phyloP scores from a whole-genome alignment of 2,329 filamentous ascomycete genomes.

The Phaeosphaeria sp. region DNA sequence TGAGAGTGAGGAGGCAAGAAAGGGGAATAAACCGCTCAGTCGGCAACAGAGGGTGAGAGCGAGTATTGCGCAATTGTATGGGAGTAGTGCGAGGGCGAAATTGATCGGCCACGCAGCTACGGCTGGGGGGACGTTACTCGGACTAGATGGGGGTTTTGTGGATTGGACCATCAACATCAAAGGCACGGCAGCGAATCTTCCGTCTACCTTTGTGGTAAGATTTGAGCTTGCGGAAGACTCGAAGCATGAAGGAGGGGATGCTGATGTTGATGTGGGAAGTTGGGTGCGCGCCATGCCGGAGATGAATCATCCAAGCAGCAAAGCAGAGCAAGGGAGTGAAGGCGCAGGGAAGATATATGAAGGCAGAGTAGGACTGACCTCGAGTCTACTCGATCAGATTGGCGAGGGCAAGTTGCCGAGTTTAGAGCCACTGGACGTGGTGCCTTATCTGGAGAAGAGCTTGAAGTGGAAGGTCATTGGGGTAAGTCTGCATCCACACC shows the following conservation, averaged over 20 bases:
- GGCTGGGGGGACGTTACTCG: neutral
- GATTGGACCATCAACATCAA: constrained; percentile 35
- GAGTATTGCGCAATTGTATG: constrained; percentile 31
- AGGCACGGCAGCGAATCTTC: constrained; percentile 12
- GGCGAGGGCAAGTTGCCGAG: neutral
- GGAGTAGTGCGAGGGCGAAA: constrained; percentile 15
- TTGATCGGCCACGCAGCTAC: constrained; percentile 1
- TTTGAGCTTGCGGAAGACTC: constrained; percentile 29
- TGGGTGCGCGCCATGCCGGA: constrained; percentile 35
- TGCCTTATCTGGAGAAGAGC: neutral
- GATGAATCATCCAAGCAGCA: neutral
- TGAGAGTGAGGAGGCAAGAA: constrained; percentile 4
- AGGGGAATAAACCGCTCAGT: constrained; percentile 9
- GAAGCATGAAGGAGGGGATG: constrained; percentile 20
- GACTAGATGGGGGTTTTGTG: constrained; percentile 14
- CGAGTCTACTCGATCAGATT: neutral
- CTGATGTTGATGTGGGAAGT: constrained; percentile 28
- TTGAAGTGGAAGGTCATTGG: neutral
- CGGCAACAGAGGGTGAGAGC: constrained; percentile 15
- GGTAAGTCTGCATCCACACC: neutral
- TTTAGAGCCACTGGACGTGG: neutral
- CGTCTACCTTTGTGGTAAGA: constrained; percentile 27
- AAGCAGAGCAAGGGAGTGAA: neutral
- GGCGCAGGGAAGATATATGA: neutral
- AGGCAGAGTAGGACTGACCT: neutral